Evolutionary conservation across 2,329 filamentous ascomycete species (phyloP).

Genomic region (Aspergillus candidus): DNA sequence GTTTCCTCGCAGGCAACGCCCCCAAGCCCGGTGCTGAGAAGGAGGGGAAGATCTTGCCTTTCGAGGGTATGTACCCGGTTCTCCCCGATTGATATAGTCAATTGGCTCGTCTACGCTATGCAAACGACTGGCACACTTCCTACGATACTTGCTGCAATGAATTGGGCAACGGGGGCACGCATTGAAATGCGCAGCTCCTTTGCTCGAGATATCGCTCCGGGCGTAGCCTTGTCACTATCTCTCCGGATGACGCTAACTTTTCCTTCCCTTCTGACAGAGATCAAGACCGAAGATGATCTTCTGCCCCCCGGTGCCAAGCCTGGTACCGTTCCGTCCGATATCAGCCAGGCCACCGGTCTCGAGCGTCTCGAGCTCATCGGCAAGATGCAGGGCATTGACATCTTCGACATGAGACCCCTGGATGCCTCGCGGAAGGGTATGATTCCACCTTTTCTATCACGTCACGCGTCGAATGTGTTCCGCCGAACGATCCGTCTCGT

Average conservation of each 20-base stretch:
- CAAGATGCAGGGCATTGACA: constrained; percentile 97
- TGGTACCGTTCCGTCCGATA: constrained; percentile 84
- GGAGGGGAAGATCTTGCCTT: constrained; percentile 40
- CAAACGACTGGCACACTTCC: background rate
- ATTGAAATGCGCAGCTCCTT: background rate
- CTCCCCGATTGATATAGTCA: constrained; percentile 5
- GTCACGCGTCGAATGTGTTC: background rate
- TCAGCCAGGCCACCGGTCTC: constrained; percentile 93
- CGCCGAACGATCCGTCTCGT: background rate
- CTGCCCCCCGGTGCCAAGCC: constrained; percentile 71
- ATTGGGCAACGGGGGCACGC: constrained; percentile 5
- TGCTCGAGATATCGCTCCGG: too few relatives aligned
- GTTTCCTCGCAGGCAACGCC: constrained; percentile 25
- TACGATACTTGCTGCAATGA: background rate
- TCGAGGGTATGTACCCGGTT: constrained; percentile 36
- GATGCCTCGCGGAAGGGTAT: constrained; percentile 82
- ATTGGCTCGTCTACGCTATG: constrained; percentile 6
- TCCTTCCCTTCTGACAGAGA: constrained; percentile 53
- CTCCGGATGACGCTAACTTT: constrained; percentile 11
- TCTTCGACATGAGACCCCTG: constrained; percentile 97
- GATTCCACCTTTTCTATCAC: constrained; percentile 16
- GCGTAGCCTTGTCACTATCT: background rate
- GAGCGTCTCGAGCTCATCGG: constrained; percentile 98
- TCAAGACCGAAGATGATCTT: constrained; percentile 77
- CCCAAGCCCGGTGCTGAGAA: constrained; percentile 38